A percentile compares a stretch with the other conserved stretches of the same genome.
Conservation (phyloP, 352 stramenopile species). For the Globisporangium carolinianum region DNA sequence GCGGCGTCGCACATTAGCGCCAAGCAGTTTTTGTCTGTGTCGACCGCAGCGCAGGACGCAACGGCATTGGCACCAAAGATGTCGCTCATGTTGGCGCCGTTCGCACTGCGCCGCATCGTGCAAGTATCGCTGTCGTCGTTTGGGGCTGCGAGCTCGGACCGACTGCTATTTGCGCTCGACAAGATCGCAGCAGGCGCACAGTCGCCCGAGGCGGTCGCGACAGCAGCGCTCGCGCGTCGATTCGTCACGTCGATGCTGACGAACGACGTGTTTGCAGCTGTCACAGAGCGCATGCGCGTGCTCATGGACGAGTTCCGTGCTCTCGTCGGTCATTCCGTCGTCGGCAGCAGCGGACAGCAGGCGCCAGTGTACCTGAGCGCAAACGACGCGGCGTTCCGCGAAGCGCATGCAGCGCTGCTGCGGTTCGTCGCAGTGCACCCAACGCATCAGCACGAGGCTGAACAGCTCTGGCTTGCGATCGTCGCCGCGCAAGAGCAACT, state of each 20-base stretch:
- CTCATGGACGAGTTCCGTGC: constrained; percentile 18
- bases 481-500: constrained; percentile 32
- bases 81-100: constrained; percentile 37
- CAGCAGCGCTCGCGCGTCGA: constrained; percentile 29
- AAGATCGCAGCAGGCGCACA: constrained; percentile 26
- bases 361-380: constrained; percentile 41
- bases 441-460: constrained; percentile 17
- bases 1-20: constrained; percentile 42
- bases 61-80: neutral
- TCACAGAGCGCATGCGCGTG: constrained; percentile 19
- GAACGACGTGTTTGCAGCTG: constrained; percentile 30
- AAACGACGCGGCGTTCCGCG: constrained; percentile 42
- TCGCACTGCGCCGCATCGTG: constrained; percentile 48
- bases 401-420: constrained; percentile 17
- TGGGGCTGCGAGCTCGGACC: constrained; percentile 34
- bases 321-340: neutral
- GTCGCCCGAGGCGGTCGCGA: constrained; percentile 4
- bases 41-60: neutral
- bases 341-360: neutral
- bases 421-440: constrained; percentile 5
- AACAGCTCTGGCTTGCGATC: constrained; percentile 33
- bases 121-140: constrained; percentile 29
- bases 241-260: constrained; percentile 51
- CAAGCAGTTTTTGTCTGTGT: constrained; percentile 35
- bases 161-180: constrained; percentile 54